Conservation (phyloP, 2,329 filamentous ascomycete species). For the Aspergillus unguis region DNA sequence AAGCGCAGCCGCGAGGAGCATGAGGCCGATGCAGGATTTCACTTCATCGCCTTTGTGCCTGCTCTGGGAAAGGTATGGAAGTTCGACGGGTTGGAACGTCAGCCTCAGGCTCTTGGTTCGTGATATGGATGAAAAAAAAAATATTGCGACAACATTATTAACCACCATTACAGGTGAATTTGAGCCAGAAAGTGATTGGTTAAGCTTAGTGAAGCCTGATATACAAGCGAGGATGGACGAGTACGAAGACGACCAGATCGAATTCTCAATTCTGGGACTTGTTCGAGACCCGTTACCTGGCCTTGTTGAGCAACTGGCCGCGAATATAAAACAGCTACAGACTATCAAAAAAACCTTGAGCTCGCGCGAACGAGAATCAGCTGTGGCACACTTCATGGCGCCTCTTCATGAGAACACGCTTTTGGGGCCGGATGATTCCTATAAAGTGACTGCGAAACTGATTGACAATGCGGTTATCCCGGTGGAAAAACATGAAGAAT, state of each 20-base stretch:
- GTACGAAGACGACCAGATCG: conserved; percentile 62
- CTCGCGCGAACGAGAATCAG: conserved; percentile 1
- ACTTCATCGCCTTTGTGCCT: conserved; percentile 88
- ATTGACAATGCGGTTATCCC: conserved; percentile 35
- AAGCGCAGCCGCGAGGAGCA: conserved; percentile 45
- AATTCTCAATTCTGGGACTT: conserved; percentile 76
- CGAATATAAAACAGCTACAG: conserved; percentile 47
- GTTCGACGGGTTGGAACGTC: conserved; percentile 75
- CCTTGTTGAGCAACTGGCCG: conserved; percentile 43
- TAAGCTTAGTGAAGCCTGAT: conserved; percentile 59
- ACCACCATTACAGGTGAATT: conserved; percentile 35
- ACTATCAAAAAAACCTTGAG: conserved; percentile 33
- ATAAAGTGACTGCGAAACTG: conserved; percentile 28
- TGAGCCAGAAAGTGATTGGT: conserved; percentile 58
- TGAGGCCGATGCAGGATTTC: conserved; percentile 65
- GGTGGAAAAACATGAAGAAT: conserved; percentile 20
- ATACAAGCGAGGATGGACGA: conserved; percentile 66
- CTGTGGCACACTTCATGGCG: conserved; percentile 1
- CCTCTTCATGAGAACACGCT: conserved; percentile 22
- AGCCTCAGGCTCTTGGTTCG: conserved; percentile 63
- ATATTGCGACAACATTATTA: not conserved
- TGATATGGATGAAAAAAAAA: not conserved
- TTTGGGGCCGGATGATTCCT: conserved; percentile 37
- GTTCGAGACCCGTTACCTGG: conserved; percentile 61
- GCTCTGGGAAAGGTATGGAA: conserved; percentile 75